Base-by-base conservation (phyloP, 2,329 filamentous ascomycete genomes). In the Nigrograna mackinnonii region DNA sequence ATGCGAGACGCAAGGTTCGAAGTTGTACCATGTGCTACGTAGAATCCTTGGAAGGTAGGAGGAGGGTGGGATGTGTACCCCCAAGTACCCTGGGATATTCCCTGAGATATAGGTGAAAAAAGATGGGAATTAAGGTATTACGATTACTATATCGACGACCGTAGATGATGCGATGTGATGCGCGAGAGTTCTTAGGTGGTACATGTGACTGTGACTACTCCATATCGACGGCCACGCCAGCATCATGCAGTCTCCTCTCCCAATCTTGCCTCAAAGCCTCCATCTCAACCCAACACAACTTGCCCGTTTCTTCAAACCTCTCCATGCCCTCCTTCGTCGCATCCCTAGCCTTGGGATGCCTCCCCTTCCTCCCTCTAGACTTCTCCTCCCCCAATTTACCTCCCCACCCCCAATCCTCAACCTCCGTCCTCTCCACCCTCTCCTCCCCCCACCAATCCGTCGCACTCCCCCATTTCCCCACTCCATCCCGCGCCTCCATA, bases 381-480 rank as follows among this genome's bases (percentile, higher is more conserved):
- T 55, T 64, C 54, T 84, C 86, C 54, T 84, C 86, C 0, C 75
- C 72, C 36, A 80, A 64, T 22, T 70, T 73, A 3, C 82, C 82
- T 33, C 78, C 77, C 62, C 75, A 76, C 0, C 90, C 91, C 91
- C 91, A 96, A 6, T 90, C 89, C 32, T 89, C 84, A 3, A 95
- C 85, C 67, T 96, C 89, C 1, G 91, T 95, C 57, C 83, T 82
- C 68, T 85, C 86, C 4, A 89, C 81, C 28, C 78, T 73, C 45
- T 80, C 78, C 16, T 76, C 70, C 0, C 86, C 84, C 41, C 70
- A 66, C 9, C 79, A 66, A 50, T 85, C 79, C 6, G 79, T 79
- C n/a, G 82, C 80, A 21, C 86, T 87, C 3, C 92, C 92, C 92
- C 92, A 97, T 72, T 97, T 97, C 37, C 68, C 79, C 64, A 75